These are phyloP conservation scores for Danielozyma ontarioensis DNA, from an alignment of 805 yeast species.

Conservation along the genomic window DNA sequence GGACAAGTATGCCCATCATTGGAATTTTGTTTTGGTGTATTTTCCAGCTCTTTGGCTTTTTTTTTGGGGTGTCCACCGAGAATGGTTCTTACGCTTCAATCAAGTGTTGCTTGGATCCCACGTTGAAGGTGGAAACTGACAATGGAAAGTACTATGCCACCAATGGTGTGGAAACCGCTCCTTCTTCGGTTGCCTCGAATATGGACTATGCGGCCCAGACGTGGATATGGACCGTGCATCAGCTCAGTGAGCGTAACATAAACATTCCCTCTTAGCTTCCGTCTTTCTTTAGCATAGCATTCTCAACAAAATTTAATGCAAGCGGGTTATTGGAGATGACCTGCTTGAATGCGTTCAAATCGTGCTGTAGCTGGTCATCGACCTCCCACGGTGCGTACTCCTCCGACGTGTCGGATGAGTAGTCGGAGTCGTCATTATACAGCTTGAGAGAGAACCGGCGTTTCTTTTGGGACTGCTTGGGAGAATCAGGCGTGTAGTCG, in stretches of 20 bases:
- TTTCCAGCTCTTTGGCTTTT: slow-evolving; percentile 62
- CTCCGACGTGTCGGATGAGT: not conserved
- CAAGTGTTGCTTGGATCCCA: slow-evolving; percentile 54
- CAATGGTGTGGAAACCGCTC: slow-evolving; percentile 50
- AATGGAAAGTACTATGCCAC: slow-evolving; percentile 68
- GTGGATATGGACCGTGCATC: slow-evolving; percentile 75
- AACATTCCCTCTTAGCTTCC: slow-evolving; percentile 12
- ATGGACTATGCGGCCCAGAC: slow-evolving; percentile 59
- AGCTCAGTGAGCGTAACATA: slow-evolving; percentile 46
- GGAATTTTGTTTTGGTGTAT: slow-evolving; percentile 70
- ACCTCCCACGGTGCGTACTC: not conserved
- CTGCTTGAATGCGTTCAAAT: not conserved
- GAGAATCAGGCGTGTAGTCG: too few species aligned
- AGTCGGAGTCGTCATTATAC: not conserved
- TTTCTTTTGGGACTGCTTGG: too few species aligned
- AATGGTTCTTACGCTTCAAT: slow-evolving; percentile 66
- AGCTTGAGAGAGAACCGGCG: too few species aligned
- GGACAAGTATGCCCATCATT: slow-evolving; percentile 74
- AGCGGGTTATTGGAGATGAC: not conserved
- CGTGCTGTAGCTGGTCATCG: not conserved
- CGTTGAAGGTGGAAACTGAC: slow-evolving; percentile 44
- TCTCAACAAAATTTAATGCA: not conserved
- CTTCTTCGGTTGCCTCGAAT: slow-evolving; percentile 54
- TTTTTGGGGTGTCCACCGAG: slow-evolving; percentile 69
- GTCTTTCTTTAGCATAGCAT: not conserved